Evolutionary conservation across 2,329 filamentous ascomycete genomes (phyloP).

Genomic region (Fusarium euwallaceae): DNA sequence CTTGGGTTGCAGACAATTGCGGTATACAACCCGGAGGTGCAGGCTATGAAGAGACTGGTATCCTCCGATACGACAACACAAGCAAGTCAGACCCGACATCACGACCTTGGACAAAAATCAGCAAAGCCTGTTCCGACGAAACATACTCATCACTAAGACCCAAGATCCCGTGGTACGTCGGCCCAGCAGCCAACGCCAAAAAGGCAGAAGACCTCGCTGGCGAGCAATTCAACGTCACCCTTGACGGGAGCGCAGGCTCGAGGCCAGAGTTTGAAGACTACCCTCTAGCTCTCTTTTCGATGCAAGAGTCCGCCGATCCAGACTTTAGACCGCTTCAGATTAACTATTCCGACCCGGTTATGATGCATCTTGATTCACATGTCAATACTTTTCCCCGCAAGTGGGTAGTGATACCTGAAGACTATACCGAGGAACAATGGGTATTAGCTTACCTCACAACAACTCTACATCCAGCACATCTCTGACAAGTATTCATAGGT

Average conservation of each 20-base stretch:
- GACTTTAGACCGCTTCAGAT: conserved; percentile 34
- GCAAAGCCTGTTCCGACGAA: conserved; percentile 32
- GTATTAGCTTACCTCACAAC: neutral
- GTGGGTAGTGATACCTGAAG: conserved; percentile 38
- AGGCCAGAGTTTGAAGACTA: conserved; percentile 18
- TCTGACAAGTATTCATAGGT: conserved; percentile 10
- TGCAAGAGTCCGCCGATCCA: conserved; percentile 19
- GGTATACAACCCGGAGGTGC: conserved; percentile 2
- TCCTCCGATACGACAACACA: conserved; percentile 28
- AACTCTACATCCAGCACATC: neutral
- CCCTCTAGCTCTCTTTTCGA: conserved; percentile 24
- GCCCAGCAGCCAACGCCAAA: conserved; percentile 31
- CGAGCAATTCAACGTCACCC: conserved; percentile 34
- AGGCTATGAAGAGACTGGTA: conserved; percentile 35
- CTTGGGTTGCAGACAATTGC: conserved; percentile 19
- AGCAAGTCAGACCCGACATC: conserved; percentile 16
- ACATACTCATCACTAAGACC: conserved; percentile 31
- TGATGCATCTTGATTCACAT: conserved; percentile 32
- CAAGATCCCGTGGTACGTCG: conserved; percentile 39
- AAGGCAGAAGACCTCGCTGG: neutral
- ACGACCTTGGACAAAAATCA: conserved; percentile 17
- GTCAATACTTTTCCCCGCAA: conserved; percentile 4
- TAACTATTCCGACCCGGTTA: conserved; percentile 26
- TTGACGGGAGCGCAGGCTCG: neutral
- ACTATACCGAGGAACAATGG: conserved; percentile 38